Evolutionary conservation across 305 asterid genomes (phyloP).

Genomic region (Fraxinus velutina): DNA sequence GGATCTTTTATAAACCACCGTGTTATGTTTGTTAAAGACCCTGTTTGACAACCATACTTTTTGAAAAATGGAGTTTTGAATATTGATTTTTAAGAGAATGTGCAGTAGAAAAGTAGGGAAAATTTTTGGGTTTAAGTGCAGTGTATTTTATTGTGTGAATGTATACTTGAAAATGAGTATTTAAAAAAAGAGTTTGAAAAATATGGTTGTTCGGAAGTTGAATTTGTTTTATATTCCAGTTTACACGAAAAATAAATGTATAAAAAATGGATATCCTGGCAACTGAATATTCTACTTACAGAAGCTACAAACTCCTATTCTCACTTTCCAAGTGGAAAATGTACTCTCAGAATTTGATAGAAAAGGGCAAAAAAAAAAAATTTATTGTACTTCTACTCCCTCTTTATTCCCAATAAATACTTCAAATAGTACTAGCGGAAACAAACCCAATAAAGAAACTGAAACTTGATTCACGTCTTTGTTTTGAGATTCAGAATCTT

Average conservation of each 20-base stretch:
- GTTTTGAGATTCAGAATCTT: neutral
- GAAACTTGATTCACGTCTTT: neutral
- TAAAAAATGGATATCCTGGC: neutral
- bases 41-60: too few relatives aligned
- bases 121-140: neutral
- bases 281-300: neutral
- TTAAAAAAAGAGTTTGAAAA: neutral
- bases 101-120: too few relatives aligned
- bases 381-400: too few relatives aligned
- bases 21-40: neutral
- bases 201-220: neutral
- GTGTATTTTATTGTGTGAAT: neutral
- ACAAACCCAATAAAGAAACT: too few relatives aligned
- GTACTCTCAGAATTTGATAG: too few relatives aligned
- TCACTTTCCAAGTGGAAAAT: too few relatives aligned
- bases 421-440: too few relatives aligned
- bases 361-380: too few relatives aligned
- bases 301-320: neutral
- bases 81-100: neutral
- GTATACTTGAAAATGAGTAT: neutral
- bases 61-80: too few relatives aligned
- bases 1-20: neutral
- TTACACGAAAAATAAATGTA: neutral
- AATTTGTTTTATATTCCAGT: neutral
- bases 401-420: too few relatives aligned